Conservation (phyloP, 1,139 yeast genomes). For the Hyphopichia buzzinii region DNA sequence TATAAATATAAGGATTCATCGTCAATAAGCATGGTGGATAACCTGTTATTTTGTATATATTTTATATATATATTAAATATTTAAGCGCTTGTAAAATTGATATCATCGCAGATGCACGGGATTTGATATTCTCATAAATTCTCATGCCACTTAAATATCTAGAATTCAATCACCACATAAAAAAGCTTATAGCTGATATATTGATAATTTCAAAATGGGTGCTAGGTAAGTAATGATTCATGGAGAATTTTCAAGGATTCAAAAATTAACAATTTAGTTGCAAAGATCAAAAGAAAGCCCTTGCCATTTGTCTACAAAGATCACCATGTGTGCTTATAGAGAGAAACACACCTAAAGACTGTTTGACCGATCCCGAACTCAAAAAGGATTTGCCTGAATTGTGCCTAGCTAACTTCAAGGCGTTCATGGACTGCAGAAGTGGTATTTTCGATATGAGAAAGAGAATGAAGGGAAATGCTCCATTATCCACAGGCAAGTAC, state of each 20-base stretch:
- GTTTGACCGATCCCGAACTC: conserved; percentile 78
- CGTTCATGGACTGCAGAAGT: conserved; percentile 84
- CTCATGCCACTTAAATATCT: too few relatives aligned
- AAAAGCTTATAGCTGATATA: too few relatives aligned
- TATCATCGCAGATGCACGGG: too few relatives aligned
- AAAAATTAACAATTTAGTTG: conserved; percentile 52
- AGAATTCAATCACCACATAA: too few relatives aligned
- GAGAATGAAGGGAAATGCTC: conserved; percentile 91
- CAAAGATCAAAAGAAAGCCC: conserved; percentile 87
- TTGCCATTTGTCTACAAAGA: conserved; percentile 91
- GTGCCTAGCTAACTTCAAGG: conserved; percentile 79
- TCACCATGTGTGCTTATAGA: conserved; percentile 95
- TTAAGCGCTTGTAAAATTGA: too few relatives aligned
- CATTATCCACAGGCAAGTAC: conserved; percentile 86
- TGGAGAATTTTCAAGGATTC: neutral
- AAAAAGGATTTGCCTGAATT: conserved; percentile 78
- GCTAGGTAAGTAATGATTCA: conserved; percentile 26
- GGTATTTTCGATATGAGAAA: conserved; percentile 88
- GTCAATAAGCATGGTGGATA: conserved; percentile 2
- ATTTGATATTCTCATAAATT: too few relatives aligned
- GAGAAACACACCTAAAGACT: conserved; percentile 85
- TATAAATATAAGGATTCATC: conserved; percentile 55
- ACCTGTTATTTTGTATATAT: too few relatives aligned
- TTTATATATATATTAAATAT: too few relatives aligned
- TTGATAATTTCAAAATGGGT: conserved; percentile 20